Evolutionary conservation across 2,329 filamentous ascomycete species (phyloP).

Genomic region (Trichoderma endophyticum): DNA sequence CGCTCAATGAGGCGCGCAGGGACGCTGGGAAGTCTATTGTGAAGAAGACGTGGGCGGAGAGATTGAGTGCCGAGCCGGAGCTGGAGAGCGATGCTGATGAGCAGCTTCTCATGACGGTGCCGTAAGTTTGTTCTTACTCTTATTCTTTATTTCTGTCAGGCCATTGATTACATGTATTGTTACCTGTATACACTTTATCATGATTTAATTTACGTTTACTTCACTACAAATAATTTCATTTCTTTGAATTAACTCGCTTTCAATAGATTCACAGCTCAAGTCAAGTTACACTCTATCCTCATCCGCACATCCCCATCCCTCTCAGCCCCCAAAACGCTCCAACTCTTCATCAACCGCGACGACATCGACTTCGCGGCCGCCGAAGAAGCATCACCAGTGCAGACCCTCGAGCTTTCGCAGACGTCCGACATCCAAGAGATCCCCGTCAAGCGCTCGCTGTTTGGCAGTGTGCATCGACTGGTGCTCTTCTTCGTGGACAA

Average conservation of each 20-base stretch:
- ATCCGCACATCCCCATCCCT: constrained; percentile 71
- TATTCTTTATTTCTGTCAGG: too few species aligned
- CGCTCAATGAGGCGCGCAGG: constrained; percentile 74
- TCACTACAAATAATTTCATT: background rate
- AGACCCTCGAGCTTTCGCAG: constrained; percentile 73
- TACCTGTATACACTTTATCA: background rate
- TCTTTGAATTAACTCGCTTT: background rate
- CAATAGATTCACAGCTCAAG: constrained; percentile 81
- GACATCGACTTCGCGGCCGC: constrained; percentile 82
- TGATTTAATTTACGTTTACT: background rate
- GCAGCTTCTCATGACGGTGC: constrained; percentile 88
- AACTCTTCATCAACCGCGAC: constrained; percentile 82
- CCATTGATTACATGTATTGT: background rate
- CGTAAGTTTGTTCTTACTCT: constrained; percentile 54
- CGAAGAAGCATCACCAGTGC: constrained; percentile 65
- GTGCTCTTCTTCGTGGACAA: constrained; percentile 91
- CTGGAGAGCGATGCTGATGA: constrained; percentile 85
- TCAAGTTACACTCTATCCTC: constrained; percentile 87
- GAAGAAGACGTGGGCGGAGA: constrained; percentile 87
- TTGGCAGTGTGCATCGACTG: constrained; percentile 79
- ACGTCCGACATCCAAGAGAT: constrained; percentile 83
- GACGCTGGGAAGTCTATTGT: constrained; percentile 71
- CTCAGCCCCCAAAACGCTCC: constrained; percentile 76
- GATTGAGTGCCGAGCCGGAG: constrained; percentile 68
- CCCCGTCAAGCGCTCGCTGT: constrained; percentile 80